Evolutionary conservation across 2,329 filamentous ascomycete species (phyloP).

Genomic region (Arthrobotrys musiformis): DNA sequence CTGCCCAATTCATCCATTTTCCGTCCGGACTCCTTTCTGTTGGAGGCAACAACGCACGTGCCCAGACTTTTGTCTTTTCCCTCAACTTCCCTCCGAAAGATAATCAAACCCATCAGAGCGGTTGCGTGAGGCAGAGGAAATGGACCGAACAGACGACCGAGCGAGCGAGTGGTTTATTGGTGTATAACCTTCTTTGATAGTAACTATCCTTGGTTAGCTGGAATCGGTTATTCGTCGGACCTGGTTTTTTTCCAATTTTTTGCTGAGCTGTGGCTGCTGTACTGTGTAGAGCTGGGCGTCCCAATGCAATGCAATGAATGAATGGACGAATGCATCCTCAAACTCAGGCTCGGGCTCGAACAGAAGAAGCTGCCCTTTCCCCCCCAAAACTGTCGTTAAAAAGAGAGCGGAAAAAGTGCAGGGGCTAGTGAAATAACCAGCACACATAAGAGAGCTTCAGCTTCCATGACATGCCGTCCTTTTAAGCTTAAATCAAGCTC

Average conservation of each 20-base stretch:
- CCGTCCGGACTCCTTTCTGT: constrained; percentile 53
- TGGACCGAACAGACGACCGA: constrained; percentile 5
- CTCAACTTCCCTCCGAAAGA: constrained; percentile 11
- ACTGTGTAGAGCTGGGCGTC: neutral
- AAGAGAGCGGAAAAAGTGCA: constrained; percentile 10
- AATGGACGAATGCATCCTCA: neutral
- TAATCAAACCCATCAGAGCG: constrained; percentile 53
- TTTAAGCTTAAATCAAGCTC: constrained; percentile 56
- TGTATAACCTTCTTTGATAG: constrained; percentile 11
- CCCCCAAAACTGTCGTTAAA: constrained; percentile 15
- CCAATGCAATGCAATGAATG: neutral
- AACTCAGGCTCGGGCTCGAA: neutral
- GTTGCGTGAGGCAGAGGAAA: constrained; percentile 38
- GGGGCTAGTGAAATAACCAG: neutral
- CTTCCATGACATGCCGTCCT: constrained; percentile 41
- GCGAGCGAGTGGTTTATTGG: neutral
- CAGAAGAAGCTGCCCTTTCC: neutral
- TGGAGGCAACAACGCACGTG: constrained; percentile 55
- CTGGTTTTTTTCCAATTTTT: constrained; percentile 27
- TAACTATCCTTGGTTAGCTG: constrained; percentile 38
- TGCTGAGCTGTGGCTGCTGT: constrained; percentile 17
- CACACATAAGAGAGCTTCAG: constrained; percentile 9
- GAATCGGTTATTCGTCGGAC: constrained; percentile 54
- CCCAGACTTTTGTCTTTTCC: constrained; percentile 35
- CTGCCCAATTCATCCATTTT: constrained; percentile 56